Evolutionary conservation across 2,329 filamentous ascomycete species (phyloP).

Genomic region (Calonectria pseudoreteaudii): DNA sequence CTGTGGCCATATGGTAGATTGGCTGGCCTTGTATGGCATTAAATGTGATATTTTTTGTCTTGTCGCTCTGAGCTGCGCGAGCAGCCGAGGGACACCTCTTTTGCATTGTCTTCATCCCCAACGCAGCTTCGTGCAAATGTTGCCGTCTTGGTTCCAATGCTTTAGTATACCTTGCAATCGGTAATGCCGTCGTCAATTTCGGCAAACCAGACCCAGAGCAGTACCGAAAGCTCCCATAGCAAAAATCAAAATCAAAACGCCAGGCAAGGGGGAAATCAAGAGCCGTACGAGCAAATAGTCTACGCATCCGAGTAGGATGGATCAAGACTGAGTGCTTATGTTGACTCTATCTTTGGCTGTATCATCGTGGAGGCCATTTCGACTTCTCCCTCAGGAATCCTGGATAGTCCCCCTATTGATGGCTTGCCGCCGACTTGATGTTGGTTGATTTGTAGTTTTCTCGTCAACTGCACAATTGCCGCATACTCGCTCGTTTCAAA

Average conservation of each 20-base stretch:
- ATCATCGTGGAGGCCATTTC: conserved; percentile 54
- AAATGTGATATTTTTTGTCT: not conserved
- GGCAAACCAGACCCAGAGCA: not conserved
- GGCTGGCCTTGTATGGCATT: conserved; percentile 7
- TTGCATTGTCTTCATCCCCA: not conserved
- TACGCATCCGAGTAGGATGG: not conserved
- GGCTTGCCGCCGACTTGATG: conserved; percentile 47
- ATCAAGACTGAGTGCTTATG: conserved; percentile 32
- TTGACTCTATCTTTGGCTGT: conserved; percentile 45
- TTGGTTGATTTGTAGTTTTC: conserved; percentile 82
- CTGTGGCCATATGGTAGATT: not conserved
- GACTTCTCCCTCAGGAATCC: conserved; percentile 68
- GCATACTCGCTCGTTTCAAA: conserved; percentile 83
- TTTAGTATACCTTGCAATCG: not conserved
- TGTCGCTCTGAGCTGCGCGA: conserved; percentile 1
- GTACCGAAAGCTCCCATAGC: conserved; percentile 3
- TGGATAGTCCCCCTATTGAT: conserved; percentile 62
- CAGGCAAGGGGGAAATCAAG: conserved; percentile 25
- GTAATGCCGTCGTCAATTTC: not conserved
- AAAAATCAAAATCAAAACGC: conserved; percentile 31
- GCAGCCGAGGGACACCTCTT: not conserved
- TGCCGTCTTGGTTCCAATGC: not conserved
- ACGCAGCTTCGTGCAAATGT: not conserved
- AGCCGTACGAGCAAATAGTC: conserved; percentile 13
- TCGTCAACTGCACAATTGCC: conserved; percentile 83